Evolutionary conservation across 257 asterid species (phyloP).

Genomic region (Verbascum thapsus): DNA sequence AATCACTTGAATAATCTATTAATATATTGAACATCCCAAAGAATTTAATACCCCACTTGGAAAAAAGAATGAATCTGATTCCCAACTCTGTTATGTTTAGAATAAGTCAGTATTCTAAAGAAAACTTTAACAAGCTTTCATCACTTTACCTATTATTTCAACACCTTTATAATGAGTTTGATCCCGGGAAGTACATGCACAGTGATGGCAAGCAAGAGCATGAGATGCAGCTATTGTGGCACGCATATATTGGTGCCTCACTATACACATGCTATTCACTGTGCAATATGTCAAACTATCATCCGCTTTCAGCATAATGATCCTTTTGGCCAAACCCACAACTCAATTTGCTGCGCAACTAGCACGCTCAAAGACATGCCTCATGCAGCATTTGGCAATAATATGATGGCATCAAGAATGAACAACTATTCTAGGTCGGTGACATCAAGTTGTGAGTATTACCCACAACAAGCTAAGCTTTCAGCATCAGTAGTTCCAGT

Average conservation of each 20-base stretch:
- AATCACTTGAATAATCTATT: not conserved
- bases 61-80: conserved; percentile 37
- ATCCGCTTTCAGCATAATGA: conserved; percentile 20
- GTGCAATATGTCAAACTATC: conserved; percentile 35
- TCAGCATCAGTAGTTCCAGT: conserved; percentile 32
- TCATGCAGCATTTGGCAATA: conserved; percentile 30
- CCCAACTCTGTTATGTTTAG: conserved; percentile 24
- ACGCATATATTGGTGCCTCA: conserved; percentile 34
- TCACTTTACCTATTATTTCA: not conserved
- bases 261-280: conserved; percentile 28
- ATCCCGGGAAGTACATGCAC: conserved; percentile 23
- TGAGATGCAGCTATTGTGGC: conserved; percentile 44
- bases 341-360: conserved; percentile 32
- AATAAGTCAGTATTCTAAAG: conserved; percentile 19
- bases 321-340: conserved; percentile 29
- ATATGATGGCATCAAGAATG: conserved; percentile 22
- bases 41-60: conserved; percentile 25
- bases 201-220: conserved; percentile 39
- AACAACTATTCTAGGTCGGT: conserved; percentile 23
- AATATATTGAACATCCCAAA: not conserved
- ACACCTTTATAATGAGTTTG: not conserved
- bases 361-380: conserved; percentile 31
- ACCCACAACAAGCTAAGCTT: conserved; percentile 22
- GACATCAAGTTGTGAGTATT: conserved; percentile 20
- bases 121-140: conserved; percentile 12